Percentiles rank a stretch among this genome's conserved stretches.
Evolutionary conservation across 2,329 filamentous ascomycete species (phyloP).

Genomic region (Helminthosporium solani): DNA sequence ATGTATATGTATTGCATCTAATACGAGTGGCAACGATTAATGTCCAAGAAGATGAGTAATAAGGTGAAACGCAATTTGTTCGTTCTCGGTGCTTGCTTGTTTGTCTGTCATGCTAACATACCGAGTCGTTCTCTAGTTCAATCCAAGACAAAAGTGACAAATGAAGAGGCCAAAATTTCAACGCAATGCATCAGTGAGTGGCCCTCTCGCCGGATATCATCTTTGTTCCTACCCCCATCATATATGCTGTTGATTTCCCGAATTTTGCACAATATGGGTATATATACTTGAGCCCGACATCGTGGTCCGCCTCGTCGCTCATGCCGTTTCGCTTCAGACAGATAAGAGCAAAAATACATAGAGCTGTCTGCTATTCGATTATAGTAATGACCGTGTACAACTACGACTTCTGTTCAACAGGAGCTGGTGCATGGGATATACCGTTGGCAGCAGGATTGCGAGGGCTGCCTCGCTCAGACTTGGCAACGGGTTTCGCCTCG

Average conservation of each 20-base stretch:
- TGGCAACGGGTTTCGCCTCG: constrained; percentile 63
- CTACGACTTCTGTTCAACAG: constrained; percentile 41
- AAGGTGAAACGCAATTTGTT: not conserved
- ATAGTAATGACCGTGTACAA: too few relatives aligned
- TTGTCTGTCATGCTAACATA: not conserved
- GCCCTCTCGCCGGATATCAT: not conserved
- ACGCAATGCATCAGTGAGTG: not conserved
- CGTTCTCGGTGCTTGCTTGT: not conserved
- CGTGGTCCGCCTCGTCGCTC: not conserved
- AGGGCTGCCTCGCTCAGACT: constrained; percentile 50
- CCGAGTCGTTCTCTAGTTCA: not conserved
- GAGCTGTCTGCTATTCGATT: too few relatives aligned
- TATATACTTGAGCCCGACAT: not conserved
- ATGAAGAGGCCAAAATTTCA: not conserved
- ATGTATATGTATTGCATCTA: too few relatives aligned
- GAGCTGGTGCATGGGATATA: constrained; percentile 32
- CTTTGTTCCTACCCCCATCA: not conserved
- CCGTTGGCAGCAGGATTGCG: constrained; percentile 38
- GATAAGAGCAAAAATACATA: too few relatives aligned
- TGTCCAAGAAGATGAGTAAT: too few relatives aligned
- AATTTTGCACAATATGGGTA: not conserved
- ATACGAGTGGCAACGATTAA: too few relatives aligned
- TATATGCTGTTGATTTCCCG: not conserved
- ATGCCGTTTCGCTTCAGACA: not conserved
- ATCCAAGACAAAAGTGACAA: not conserved